A percentile compares a stretch with the other conserved stretches of the same genome.
Evolutionary conservation across 257 asterid genomes (phyloP).

Genomic region (Nyctanthes arbortristis): DNA sequence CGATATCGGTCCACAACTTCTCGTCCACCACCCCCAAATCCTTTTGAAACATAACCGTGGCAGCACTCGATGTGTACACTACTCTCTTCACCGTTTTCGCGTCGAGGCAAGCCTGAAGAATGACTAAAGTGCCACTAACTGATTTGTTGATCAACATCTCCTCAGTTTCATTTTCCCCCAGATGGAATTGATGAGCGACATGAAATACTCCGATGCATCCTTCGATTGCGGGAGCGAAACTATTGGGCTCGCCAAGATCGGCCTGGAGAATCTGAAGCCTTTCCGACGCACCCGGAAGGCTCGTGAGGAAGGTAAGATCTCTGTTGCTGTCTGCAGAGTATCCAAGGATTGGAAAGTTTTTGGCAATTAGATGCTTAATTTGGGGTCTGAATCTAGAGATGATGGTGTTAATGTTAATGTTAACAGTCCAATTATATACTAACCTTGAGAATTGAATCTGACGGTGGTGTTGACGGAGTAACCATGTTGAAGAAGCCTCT

Average conservation of each 20-base stretch:
- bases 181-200: conserved; percentile 55
- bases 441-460: neutral
- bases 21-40: conserved; percentile 34
- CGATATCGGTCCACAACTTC: conserved; percentile 41
- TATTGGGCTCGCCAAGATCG: conserved; percentile 52
- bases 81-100: conserved; percentile 48
- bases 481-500: conserved; percentile 6
- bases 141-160: conserved; percentile 31
- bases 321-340: conserved; percentile 34
- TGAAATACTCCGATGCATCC: conserved; percentile 71
- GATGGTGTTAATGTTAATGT: too few relatives aligned
- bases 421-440: neutral
- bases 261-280: conserved; percentile 58
- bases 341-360: neutral
- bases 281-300: conserved; percentile 46
- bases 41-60: conserved; percentile 12
- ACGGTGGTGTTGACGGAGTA: conserved; percentile 2
- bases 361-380: too few relatives aligned
- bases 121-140: conserved; percentile 37
- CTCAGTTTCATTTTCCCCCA: conserved; percentile 31
- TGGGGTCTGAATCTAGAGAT: too few relatives aligned
- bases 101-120: conserved; percentile 33
- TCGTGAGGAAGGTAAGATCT: conserved; percentile 50
- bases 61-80: conserved; percentile 41
- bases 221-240: conserved; percentile 43